Evolutionary conservation across 2,329 filamentous ascomycete genomes (phyloP).

Genomic region (Penicillium sp.): DNA sequence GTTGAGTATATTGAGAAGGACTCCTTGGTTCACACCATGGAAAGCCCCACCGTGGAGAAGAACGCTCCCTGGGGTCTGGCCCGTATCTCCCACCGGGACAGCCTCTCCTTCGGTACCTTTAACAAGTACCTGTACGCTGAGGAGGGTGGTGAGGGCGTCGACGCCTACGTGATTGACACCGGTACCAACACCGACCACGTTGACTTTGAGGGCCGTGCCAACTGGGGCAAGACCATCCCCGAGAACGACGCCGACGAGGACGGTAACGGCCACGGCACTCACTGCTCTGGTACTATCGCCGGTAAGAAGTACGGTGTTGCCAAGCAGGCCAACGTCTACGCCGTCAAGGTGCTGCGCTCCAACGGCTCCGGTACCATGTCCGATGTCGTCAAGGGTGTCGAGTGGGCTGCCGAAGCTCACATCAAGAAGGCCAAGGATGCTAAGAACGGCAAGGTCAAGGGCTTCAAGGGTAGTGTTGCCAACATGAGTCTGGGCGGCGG

Average conservation of each 20-base stretch:
- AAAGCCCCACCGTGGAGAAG: slow-evolving; percentile 68
- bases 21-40: slow-evolving; percentile 82
- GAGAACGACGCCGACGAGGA: slow-evolving; percentile 78
- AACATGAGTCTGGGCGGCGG: slow-evolving; percentile 99
- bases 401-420: slow-evolving; percentile 85
- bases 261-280: slow-evolving; percentile 97
- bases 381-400: slow-evolving; percentile 96
- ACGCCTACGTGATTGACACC: slow-evolving; percentile 98
- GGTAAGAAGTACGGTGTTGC: slow-evolving; percentile 99
- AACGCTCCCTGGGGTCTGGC: slow-evolving; percentile 98
- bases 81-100: slow-evolving; percentile 91
- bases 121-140: slow-evolving; percentile 96
- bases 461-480: slow-evolving; percentile 97
- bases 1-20: slow-evolving; percentile 97
- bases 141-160: slow-evolving; percentile 92
- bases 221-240: slow-evolving; percentile 97
- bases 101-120: slow-evolving; percentile 84
- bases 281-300: slow-evolving; percentile 97
- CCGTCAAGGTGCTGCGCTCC: slow-evolving; percentile 96
- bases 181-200: slow-evolving; percentile 92
- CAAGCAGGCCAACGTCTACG: slow-evolving; percentile 96
- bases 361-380: slow-evolving; percentile 99
- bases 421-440: slow-evolving; percentile 69
- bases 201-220: slow-evolving; percentile 93
- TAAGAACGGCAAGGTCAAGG: slow-evolving; percentile 87